Evolutionary conservation across 345 rosid genomes (phyloP).

Genomic region (Brassica rapa): DNA sequence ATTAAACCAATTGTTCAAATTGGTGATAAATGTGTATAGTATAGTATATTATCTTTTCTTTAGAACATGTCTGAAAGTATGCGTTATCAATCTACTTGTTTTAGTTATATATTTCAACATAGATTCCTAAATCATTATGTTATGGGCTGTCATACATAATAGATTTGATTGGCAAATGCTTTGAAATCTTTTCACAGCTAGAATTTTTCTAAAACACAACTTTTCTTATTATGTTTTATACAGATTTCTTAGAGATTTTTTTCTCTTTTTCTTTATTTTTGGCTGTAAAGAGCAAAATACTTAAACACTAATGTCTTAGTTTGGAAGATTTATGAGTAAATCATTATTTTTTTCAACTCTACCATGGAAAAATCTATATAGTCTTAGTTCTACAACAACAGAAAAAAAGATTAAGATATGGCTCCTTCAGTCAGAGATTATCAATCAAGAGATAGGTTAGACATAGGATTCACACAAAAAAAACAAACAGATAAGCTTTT

Average conservation of each 20-base stretch:
- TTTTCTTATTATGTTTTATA: neutral
- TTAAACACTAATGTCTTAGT: neutral
- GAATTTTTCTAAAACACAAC: neutral
- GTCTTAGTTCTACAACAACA: neutral
- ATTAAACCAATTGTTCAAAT: conserved; percentile 1
- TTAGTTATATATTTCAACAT: neutral
- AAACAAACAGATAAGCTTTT: neutral
- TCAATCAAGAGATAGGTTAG: neutral
- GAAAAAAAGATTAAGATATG: neutral
- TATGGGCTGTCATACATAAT: neutral
- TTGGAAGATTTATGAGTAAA: neutral
- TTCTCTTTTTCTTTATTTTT: neutral
- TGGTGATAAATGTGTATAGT: neutral
- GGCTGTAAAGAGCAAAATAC: neutral
- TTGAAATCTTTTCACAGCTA: neutral
- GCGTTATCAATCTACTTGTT: neutral
- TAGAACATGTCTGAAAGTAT: neutral
- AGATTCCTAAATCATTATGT: neutral
- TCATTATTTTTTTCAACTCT: neutral
- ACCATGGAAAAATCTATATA: neutral
- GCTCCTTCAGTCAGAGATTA: neutral
- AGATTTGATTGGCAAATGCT: neutral
- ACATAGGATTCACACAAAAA: neutral
- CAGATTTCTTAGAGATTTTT: neutral
- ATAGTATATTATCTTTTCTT: neutral